Evolutionary conservation across 164 flowering plant species (phyloP).

Genomic region (Annona squamosa): DNA sequence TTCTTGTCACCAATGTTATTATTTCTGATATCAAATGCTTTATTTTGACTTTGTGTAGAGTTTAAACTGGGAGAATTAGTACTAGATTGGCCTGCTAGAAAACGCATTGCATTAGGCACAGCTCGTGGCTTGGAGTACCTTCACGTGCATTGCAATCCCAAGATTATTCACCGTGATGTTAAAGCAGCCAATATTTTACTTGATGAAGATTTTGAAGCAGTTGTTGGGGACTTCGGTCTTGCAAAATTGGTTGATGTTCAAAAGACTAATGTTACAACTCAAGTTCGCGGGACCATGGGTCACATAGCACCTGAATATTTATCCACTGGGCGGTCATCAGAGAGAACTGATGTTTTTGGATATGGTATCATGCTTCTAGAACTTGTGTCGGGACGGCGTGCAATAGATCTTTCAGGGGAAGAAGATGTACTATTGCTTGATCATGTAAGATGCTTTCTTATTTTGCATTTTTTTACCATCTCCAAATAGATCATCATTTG

Average conservation of each 20-base stretch:
- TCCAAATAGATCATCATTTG: too few species aligned
- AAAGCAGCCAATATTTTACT: slow-evolving; percentile 85
- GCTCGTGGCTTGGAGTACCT: slow-evolving; percentile 79
- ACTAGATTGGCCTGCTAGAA: slow-evolving; percentile 66
- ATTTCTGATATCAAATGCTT: neutral
- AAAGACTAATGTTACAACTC: slow-evolving; percentile 73
- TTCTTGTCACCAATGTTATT: neutral
- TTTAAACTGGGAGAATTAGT: slow-evolving; percentile 72
- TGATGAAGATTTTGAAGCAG: slow-evolving; percentile 89
- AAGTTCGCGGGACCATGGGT: slow-evolving; percentile 94
- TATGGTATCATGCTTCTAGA: slow-evolving; percentile 87
- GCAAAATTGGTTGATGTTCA: slow-evolving; percentile 78
- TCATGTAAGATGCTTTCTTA: slow-evolving; percentile 46
- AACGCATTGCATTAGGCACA: slow-evolving; percentile 67
- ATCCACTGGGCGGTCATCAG: slow-evolving; percentile 88
- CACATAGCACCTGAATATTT: slow-evolving; percentile 93
- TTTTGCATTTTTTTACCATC: too few species aligned
- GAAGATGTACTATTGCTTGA: slow-evolving; percentile 84
- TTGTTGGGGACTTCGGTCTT: slow-evolving; percentile 87
- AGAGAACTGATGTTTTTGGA: slow-evolving; percentile 84
- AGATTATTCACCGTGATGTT: slow-evolving; percentile 87
- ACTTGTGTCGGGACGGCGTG: slow-evolving; percentile 81
- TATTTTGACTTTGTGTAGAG: slow-evolving; percentile 36
- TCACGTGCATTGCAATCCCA: slow-evolving; percentile 87
- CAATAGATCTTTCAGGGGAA: slow-evolving; percentile 84